These are phyloP conservation scores for Forsythia viridissima DNA, from an alignment of 257 asterid genomes.

Conservation along the genomic window DNA sequence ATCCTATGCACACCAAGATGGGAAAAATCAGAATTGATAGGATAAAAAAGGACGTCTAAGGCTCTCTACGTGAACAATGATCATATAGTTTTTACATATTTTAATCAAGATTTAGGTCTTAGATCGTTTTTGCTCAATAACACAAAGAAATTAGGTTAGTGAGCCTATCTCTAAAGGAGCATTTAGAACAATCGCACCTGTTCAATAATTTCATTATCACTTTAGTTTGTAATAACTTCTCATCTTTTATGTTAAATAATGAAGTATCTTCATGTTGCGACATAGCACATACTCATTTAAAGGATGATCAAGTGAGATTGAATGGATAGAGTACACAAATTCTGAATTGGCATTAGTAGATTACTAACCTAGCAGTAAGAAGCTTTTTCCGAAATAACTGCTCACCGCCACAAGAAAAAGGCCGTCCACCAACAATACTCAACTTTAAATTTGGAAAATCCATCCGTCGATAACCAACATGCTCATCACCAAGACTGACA, in stretches of 20 bases:
- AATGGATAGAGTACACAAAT: neutral
- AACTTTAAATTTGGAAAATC: slow-evolving; percentile 65
- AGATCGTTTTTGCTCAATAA: neutral
- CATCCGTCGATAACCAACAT: slow-evolving; percentile 76
- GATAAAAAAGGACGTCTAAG: neutral
- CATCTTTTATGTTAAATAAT: neutral
- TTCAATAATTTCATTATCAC: neutral
- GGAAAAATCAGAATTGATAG: neutral
- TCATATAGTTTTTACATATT: neutral
- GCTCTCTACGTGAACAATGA: neutral
- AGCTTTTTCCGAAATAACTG: slow-evolving; percentile 57
- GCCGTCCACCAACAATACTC: slow-evolving; percentile 94
- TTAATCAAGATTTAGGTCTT: neutral
- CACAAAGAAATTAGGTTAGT: neutral
- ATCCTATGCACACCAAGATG: slow-evolving; percentile 14
- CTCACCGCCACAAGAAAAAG: slow-evolving; percentile 88
- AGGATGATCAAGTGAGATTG: slow-evolving; percentile 1
- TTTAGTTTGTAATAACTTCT: neutral
- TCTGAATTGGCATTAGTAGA: neutral
- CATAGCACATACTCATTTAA: neutral
- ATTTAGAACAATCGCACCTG: neutral
- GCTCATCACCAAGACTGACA: slow-evolving; percentile 86
- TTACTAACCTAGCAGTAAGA: slow-evolving; percentile 66
- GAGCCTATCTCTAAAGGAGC: neutral
- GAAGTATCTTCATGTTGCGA: neutral